Percentiles rank a stretch among this genome's conserved stretches.
These are phyloP conservation scores for Chalaropsis ovoidea DNA, from an alignment of 2,329 filamentous ascomycete species.

Conservation along the genomic window DNA sequence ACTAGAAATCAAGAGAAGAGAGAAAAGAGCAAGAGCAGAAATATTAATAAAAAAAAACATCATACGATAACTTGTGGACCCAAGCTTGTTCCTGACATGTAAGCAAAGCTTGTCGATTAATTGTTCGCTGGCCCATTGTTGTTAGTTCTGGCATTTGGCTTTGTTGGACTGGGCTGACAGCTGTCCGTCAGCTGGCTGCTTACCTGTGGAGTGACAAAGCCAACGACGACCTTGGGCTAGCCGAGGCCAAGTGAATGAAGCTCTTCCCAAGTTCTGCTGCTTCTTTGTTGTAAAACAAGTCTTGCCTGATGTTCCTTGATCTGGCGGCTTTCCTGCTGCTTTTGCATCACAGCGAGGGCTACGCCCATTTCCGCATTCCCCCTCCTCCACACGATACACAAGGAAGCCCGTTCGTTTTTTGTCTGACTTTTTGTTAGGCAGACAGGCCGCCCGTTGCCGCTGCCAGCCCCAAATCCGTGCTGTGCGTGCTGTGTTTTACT, in stretches of 20 bases:
- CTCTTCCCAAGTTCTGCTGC: no score
- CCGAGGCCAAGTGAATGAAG: no score
- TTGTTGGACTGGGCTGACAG: neutral
- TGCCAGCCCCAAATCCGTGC: constrained; percentile 4
- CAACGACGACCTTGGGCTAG: no score
- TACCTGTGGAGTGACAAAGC: neutral
- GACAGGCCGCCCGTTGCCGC: neutral
- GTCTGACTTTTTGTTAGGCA: constrained; percentile 5
- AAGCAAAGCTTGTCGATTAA: neutral
- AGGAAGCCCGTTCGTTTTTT: neutral
- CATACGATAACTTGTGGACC: constrained; percentile 7
- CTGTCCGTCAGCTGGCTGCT: neutral
- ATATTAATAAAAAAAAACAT: neutral
- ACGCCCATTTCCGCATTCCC: no score
- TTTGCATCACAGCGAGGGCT: no score
- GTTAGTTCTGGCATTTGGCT: neutral
- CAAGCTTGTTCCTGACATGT: constrained; percentile 11
- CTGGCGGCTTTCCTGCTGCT: no score
- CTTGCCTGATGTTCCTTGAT: no score
- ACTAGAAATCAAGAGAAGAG: neutral
- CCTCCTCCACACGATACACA: neutral
- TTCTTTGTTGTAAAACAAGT: no score
- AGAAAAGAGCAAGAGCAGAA: neutral
- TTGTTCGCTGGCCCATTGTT: neutral
- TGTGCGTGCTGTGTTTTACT: neutral